Conservation (phyloP, 306 rosid genomes). For the Cicer yamashitae region DNA sequence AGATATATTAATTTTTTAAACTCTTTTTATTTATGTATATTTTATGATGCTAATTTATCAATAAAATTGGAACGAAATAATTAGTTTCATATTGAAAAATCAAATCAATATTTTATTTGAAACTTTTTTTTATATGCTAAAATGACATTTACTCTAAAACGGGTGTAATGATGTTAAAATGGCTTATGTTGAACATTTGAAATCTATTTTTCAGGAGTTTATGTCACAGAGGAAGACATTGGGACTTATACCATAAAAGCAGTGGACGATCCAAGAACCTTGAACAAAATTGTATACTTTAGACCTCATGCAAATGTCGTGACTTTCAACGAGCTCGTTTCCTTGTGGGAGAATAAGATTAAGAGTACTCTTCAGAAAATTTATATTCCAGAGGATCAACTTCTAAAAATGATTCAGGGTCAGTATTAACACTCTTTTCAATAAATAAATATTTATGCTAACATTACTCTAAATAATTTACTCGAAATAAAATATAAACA, state of each 20-base stretch:
- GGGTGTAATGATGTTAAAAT: neutral
- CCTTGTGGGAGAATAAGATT: slow-evolving; percentile 61
- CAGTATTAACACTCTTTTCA: neutral
- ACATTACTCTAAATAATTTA: no score
- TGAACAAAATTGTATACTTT: slow-evolving; percentile 47
- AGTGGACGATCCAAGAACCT: slow-evolving; percentile 56
- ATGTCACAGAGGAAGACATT: slow-evolving; percentile 46
- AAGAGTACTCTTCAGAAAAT: slow-evolving; percentile 43
- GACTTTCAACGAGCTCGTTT: slow-evolving; percentile 49
- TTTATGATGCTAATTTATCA: no score
- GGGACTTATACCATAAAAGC: slow-evolving; percentile 52
- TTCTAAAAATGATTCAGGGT: slow-evolving; percentile 57
- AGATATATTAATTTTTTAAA: no score
- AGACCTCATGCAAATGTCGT: slow-evolving; percentile 48
- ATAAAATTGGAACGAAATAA: no score
- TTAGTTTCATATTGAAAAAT: no score
- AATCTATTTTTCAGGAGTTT: slow-evolving; percentile 31
- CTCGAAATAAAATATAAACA: no score
- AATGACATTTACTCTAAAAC: no score
- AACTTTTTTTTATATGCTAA: no score
- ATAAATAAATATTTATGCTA: no score
- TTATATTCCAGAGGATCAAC: slow-evolving; percentile 48
- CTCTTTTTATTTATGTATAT: no score
- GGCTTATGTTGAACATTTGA: neutral
- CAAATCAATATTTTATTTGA: no score